Base-by-base conservation (phyloP, 2,329 filamentous ascomycete genomes). In the Macroventuria anomochaeta region DNA sequence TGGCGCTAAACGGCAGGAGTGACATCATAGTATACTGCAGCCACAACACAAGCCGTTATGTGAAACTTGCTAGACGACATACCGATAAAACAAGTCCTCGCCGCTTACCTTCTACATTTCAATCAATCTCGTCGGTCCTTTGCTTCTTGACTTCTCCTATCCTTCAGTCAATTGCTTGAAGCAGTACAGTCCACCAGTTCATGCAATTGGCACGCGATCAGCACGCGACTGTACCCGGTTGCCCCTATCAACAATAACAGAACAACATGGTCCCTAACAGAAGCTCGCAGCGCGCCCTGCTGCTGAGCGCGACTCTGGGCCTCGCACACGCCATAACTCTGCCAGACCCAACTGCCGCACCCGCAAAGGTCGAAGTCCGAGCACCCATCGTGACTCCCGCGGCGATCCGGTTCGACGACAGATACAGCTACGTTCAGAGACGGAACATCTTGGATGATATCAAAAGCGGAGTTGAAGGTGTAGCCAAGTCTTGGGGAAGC, bases 361-460 rank as follows among this genome's bases (percentile, higher is more conserved):
- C 70, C n/a, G 64, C 59, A 15, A 62, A 58, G 38, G 65, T 73
- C 36, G 56, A 68, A 51, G 67, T 59, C 7, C 63, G 61, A 44
- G 66, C 65, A 5, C 72, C 72, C 3, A 46, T 71, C 11, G 60
- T 72, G 37, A 75, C 72, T 20, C 70, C 71, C 8, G 70, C 72
- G 1, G 64, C 68, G 7, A 62, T 75, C 49, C 61, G 61, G n/a
- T 73, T 72, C 58, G 62, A 68, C 36, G 61, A 64, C 31, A 46
- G 55, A n/a, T 55, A 68, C 43, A 73, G 70, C 58, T 72, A 73
- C 33, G 41, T 71, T 11, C 42, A 73, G 50, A 65, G 65, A 49
- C 63, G 72, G 41, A 56, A 74, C 57, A 61, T 75, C 12, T 26
- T 75, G 11, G 58, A 62, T 18, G 65, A 74, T 21, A 70, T 75